phyloP scores from a whole-genome alignment of 2,329 filamentous ascomycete genomes.

The Fusarium tjaetaba region DNA sequence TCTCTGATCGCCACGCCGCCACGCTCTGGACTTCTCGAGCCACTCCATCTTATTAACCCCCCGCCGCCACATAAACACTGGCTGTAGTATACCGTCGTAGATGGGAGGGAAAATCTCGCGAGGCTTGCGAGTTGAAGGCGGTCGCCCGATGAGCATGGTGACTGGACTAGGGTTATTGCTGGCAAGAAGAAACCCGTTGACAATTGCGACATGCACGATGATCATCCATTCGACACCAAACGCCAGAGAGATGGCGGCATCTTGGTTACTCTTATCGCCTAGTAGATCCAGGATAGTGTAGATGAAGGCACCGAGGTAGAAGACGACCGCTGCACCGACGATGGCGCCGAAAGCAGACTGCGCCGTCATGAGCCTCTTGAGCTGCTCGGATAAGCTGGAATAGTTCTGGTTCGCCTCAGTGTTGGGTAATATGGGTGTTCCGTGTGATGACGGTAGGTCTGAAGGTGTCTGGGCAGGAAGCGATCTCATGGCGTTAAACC shows the following conservation, averaged over 20 bases:
- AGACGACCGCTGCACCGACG: background rate
- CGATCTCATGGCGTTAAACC: background rate
- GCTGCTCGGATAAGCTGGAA: background rate
- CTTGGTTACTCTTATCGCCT: background rate
- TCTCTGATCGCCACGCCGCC: accelerated
- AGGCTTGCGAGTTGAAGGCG: background rate
- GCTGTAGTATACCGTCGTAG: background rate
- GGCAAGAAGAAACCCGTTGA: background rate
- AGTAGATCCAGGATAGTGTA: background rate
- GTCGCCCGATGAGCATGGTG: background rate
- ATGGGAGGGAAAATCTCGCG: background rate
- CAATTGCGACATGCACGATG: background rate
- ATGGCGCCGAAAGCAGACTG: background rate
- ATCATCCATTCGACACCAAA: background rate
- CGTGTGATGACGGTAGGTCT: accelerated
- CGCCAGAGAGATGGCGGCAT: background rate
- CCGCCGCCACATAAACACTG: background rate
- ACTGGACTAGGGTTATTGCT: background rate
- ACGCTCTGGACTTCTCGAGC: background rate
- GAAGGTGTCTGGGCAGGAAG: background rate
- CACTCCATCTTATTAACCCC: background rate
- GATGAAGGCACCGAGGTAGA: background rate
- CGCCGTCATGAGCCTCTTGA: background rate
- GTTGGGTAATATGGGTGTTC: accelerated
- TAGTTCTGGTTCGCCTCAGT: accelerated